phyloP scores from a whole-genome alignment of 495 filamentous ascomycete genomes.

The Friedmanniomyces simplex region DNA sequence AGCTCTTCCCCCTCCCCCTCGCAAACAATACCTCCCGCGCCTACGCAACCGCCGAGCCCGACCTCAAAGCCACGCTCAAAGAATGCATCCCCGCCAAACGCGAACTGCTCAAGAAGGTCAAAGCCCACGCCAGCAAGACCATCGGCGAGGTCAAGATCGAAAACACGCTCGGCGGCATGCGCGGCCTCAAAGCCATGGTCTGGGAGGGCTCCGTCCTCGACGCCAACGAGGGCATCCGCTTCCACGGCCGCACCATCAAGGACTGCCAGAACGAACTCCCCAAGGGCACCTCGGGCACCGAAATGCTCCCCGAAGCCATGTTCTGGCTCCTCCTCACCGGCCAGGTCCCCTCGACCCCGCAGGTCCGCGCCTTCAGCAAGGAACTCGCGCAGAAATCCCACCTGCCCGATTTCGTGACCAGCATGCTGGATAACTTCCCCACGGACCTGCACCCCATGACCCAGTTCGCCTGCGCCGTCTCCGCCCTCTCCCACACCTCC shows the following conservation, averaged over 20 bases:
- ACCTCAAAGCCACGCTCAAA: slow-evolving; percentile 75
- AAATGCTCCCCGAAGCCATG: slow-evolving; percentile 99
- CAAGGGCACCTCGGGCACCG: slow-evolving; percentile 85
- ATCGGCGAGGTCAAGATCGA: slow-evolving; percentile 92
- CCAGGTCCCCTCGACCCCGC: slow-evolving; percentile 69
- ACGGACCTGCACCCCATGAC: slow-evolving; percentile 92
- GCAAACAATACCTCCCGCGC: slow-evolving; percentile 27
- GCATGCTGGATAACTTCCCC: slow-evolving; percentile 86
- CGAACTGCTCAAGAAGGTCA: slow-evolving; percentile 83
- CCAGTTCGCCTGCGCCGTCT: slow-evolving; percentile 88
- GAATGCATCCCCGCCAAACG: slow-evolving; percentile 82
- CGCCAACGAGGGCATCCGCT: slow-evolving; percentile 92
- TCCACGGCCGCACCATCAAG: slow-evolving; percentile 95
- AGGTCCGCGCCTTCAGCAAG: slow-evolving; percentile 70
- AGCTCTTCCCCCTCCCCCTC: slow-evolving; percentile 13
- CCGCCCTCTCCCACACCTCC: slow-evolving; percentile 83
- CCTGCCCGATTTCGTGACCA: slow-evolving; percentile 73
- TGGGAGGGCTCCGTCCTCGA: slow-evolving; percentile 99
- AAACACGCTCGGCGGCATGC: slow-evolving; percentile 92
- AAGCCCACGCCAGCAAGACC: slow-evolving; percentile 67
- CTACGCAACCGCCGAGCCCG: slow-evolving; percentile 68
- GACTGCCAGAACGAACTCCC: slow-evolving; percentile 91
- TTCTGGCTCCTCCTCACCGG: slow-evolving; percentile 98
- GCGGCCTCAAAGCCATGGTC: slow-evolving; percentile 90
- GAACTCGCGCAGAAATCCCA: slow-evolving; percentile 78